These are phyloP conservation scores for Arxiozyma telluris DNA, from an alignment of 1,139 yeast species.

Conservation along the genomic window DNA sequence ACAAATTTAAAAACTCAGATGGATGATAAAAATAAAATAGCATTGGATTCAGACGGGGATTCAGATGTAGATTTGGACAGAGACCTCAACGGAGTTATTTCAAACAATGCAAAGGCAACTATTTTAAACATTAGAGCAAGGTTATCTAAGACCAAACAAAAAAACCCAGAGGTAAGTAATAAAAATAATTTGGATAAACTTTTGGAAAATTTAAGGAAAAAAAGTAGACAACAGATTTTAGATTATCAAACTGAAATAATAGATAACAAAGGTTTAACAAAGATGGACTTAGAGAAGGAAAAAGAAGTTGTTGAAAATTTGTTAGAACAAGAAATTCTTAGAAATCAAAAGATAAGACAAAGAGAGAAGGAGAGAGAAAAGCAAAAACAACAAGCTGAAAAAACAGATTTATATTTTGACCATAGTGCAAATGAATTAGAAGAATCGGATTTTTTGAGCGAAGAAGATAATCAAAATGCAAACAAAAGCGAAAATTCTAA, in stretches of 20 bases:
- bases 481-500: background rate
- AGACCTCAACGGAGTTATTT: constrained; percentile 2
- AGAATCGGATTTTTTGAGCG: constrained; percentile 15
- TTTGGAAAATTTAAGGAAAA: constrained; percentile 24
- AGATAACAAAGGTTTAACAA: constrained; percentile 20
- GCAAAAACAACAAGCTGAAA: constrained; percentile 20
- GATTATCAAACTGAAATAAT: constrained; percentile 24
- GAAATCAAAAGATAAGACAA: constrained; percentile 43
- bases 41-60: constrained; percentile 17
- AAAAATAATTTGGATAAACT: constrained; percentile 21
- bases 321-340: constrained; percentile 53
- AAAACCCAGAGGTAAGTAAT: constrained; percentile 8
- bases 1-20: constrained; percentile 14
- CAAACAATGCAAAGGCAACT: constrained; percentile 29
- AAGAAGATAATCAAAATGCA: constrained; percentile 11
- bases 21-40: constrained; percentile 9
- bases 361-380: constrained; percentile 40
- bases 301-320: constrained; percentile 38
- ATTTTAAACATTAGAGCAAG: constrained; percentile 32
- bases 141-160: constrained; percentile 25
- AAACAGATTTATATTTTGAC: constrained; percentile 24
- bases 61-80: constrained; percentile 13
- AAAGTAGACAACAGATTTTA: constrained; percentile 30
- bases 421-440: constrained; percentile 26
- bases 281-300: constrained; percentile 28